Evolutionary conservation across 2,329 filamentous ascomycete genomes (phyloP).

Genomic region (Diaporthe citri): DNA sequence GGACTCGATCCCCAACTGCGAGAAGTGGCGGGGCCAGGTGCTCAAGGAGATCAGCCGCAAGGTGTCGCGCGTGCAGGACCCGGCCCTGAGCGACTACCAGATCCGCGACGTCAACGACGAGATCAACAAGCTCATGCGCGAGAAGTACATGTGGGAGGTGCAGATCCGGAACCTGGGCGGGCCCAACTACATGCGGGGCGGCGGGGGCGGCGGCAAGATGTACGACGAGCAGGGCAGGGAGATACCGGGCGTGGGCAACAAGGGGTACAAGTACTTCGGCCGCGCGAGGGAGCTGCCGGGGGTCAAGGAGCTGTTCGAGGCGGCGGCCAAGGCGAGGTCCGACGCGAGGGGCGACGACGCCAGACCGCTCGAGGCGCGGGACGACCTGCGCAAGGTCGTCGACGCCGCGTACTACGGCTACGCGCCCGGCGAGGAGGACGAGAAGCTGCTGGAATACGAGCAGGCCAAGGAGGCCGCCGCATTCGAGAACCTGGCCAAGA

Average conservation of each 20-base stretch:
- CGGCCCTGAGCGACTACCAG: constrained; percentile 93
- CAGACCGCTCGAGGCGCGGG: constrained; percentile 75
- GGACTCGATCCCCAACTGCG: constrained; percentile 85
- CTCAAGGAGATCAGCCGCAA: constrained; percentile 98
- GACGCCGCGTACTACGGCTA: constrained; percentile 98
- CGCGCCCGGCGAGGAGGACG: constrained; percentile 91
- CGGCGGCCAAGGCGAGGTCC: constrained; percentile 71
- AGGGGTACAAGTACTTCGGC: constrained; percentile 95
- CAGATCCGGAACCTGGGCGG: constrained; percentile 96
- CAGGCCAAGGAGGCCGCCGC: constrained; percentile 86
- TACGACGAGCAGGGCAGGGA: constrained; percentile 82
- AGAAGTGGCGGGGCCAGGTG: constrained; percentile 98
- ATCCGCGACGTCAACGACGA: constrained; percentile 98
- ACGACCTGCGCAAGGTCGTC: constrained; percentile 80
- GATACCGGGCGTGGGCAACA: constrained; percentile 80
- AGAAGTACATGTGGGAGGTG: constrained; percentile 99
- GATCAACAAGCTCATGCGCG: constrained; percentile 98
- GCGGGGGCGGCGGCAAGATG: constrained; percentile 69
- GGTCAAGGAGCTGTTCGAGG: constrained; percentile 96
- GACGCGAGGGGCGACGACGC: constrained; percentile 52
- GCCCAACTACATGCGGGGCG: constrained; percentile 88
- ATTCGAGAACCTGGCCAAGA: constrained; percentile 73
- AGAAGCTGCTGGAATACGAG: constrained; percentile 84
- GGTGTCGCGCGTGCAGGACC: constrained; percentile 94
- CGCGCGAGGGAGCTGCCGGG: constrained; percentile 90